Evolutionary conservation across 2,329 filamentous ascomycete species (phyloP).

Genomic region (Pseudogymnoascus sp.): DNA sequence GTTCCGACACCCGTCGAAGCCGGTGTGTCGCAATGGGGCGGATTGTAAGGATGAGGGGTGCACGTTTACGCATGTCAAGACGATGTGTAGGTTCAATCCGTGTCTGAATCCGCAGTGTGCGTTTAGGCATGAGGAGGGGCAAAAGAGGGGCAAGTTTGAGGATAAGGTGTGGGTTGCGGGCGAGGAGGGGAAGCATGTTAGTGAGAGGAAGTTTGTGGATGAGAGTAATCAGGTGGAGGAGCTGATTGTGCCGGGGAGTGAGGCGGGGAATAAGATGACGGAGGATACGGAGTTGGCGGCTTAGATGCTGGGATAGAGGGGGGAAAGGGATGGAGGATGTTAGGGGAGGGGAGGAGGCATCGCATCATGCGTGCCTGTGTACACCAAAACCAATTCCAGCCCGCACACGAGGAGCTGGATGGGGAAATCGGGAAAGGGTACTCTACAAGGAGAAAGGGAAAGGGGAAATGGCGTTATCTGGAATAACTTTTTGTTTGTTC

Average conservation of each 20-base stretch:
- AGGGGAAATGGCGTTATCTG: not conserved
- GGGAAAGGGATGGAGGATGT: too few relatives aligned
- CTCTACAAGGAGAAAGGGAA: not conserved
- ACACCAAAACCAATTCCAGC: not conserved
- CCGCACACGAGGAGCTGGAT: not conserved
- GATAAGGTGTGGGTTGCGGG: conserved; percentile 85
- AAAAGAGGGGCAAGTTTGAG: conserved; percentile 70
- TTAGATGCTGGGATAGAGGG: not conserved
- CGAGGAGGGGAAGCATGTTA: conserved; percentile 59
- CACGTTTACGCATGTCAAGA: conserved; percentile 82
- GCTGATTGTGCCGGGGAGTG: conserved; percentile 24
- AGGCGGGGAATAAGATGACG: not conserved
- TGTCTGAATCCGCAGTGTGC: conserved; percentile 83
- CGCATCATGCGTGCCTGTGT: not conserved
- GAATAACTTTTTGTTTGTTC: not conserved
- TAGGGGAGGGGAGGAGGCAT: too few relatives aligned
- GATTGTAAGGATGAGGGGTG: conserved; percentile 77
- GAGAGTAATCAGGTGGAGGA: conserved; percentile 59
- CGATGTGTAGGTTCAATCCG: conserved; percentile 82
- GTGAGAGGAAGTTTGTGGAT: conserved; percentile 81
- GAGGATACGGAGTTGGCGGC: not conserved
- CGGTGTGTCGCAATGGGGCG: conserved; percentile 82
- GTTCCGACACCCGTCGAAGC: conserved; percentile 83
- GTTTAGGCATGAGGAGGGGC: conserved; percentile 70
- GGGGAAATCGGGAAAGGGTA: not conserved